Conservation (phyloP, 192 early-diverging fungal genomes). For the Dimargaris cristalligena region DNA sequence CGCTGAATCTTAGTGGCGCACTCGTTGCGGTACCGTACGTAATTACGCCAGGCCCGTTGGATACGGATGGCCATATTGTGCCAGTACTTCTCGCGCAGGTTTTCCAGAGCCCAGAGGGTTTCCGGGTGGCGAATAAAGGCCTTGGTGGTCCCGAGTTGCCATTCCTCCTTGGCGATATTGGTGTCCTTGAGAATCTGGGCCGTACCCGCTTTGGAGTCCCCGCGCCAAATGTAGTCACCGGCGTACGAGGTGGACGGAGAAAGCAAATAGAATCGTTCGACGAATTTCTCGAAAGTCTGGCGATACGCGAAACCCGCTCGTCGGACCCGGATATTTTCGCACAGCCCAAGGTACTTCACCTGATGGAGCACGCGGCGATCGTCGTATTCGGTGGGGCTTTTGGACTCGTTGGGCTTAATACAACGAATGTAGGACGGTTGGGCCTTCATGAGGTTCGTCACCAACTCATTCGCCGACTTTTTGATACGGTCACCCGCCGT, state of each 20-base stretch:
- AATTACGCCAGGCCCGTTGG: slow-evolving; percentile 73
- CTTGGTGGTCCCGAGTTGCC: slow-evolving; percentile 92
- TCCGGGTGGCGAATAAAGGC: slow-evolving; percentile 93
- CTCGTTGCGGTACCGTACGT: slow-evolving; percentile 44
- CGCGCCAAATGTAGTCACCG: slow-evolving; percentile 69
- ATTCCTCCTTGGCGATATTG: slow-evolving; percentile 66
- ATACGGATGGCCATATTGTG: slow-evolving; percentile 88
- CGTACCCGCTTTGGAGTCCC: slow-evolving; percentile 51
- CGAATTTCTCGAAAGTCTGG: slow-evolving; percentile 80
- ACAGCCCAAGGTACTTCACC: slow-evolving; percentile 89
- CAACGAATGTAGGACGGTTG: slow-evolving; percentile 91
- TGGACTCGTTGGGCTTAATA: slow-evolving; percentile 96
- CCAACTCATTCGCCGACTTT: slow-evolving; percentile 62
- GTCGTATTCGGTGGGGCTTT: slow-evolving; percentile 83
- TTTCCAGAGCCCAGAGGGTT: slow-evolving; percentile 80
- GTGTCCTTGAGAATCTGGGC: slow-evolving; percentile 72
- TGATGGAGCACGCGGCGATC: slow-evolving; percentile 85
- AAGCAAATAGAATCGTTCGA: slow-evolving; percentile 58
- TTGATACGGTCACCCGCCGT: slow-evolving; percentile 97
- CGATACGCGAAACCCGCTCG: slow-evolving; percentile 97
- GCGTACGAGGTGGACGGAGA: slow-evolving; percentile 63
- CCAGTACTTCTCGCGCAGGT: slow-evolving; percentile 86
- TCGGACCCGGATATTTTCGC: slow-evolving; percentile 93
- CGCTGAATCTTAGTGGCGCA: slow-evolving; percentile 56
- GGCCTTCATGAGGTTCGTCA: slow-evolving; percentile 86